Evolutionary conservation across 257 asterid genomes (phyloP).

Genomic region (Nyctanthes arbortristis): DNA sequence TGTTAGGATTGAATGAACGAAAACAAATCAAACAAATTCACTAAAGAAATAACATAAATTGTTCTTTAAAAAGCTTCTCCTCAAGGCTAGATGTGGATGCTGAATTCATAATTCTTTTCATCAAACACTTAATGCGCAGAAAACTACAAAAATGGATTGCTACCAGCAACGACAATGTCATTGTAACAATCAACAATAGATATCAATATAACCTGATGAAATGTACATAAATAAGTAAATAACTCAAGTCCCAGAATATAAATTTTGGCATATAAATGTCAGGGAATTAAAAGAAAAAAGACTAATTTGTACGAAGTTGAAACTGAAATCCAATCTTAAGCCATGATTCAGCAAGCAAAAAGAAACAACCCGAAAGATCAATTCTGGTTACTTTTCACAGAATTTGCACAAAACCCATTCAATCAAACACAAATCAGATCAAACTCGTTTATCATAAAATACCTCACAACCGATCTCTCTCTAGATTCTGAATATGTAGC

Average conservation of each 20-base stretch:
- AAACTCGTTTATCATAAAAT: conserved; percentile 11
- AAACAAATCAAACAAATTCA: background rate
- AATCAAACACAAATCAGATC: conserved; percentile 32
- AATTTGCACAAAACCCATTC: conserved; percentile 18
- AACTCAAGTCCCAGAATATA: background rate
- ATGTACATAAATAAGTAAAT: background rate
- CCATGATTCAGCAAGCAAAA: background rate
- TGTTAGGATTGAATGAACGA: background rate
- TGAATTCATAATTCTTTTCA: background rate
- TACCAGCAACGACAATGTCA: background rate
- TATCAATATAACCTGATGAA: background rate
- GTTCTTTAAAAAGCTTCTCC: too few species aligned
- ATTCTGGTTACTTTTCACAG: background rate
- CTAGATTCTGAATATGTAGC: background rate
- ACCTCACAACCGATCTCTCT: conserved; percentile 6
- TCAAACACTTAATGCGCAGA: background rate
- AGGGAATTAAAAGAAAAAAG: too few species aligned
- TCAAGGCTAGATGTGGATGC: background rate
- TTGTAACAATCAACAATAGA: background rate
- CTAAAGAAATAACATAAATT: too few species aligned
- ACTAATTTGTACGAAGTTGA: background rate
- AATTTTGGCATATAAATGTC: background rate
- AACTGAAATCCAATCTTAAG: background rate
- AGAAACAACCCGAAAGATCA: background rate
- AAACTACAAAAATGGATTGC: background rate